Evolutionary conservation across 2,329 filamentous ascomycete species (phyloP), one percentile per base, ranked within the genome.

Genomic region (Lasiodiplodia sp.): DNA sequence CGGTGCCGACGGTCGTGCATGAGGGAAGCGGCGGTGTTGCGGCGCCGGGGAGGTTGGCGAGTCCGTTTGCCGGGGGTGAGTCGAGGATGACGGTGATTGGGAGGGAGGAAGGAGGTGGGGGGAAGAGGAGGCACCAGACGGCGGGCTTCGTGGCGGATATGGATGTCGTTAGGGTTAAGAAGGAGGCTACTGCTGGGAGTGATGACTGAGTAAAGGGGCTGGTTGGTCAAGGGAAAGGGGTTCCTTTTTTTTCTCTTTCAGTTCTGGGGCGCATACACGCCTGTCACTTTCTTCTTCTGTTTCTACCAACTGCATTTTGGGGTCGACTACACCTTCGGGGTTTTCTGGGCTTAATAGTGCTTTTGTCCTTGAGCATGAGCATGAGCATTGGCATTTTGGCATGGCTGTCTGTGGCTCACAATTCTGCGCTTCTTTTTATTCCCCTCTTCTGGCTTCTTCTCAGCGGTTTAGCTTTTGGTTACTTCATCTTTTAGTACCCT

Each of bases 61-160:
- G 70, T 14, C 72, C 78, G 57, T 78, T 77, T 70, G 71, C 77
- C 25, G 73, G 75, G 71, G 74, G 18, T 6, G 47, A 44, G 76
- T 77, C 49, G 70, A n/a, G 52, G 38, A 38, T 18, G 37, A 49
- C n/a, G 34, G 28, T 14, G 34, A 25, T 18, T 23, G 18, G 21
- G 12, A 18, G 64, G 49, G 23, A 28, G 38, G 38, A 21, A 38
- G n/a, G 28, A 21, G 34, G 44, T 16, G 34, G 8, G 28, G 51
- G 34, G 21, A 25, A 34, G n/a, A 14, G 21, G 52, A 44, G 28
- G 51, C 3, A 21, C 31, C 14, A 38, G 49, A 34, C 57, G 57
- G 64, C 64, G 10, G 64, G 64, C 5, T 67, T 67, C 23, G 64
- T 67, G 23, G 53, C 64, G 52, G 64, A 67, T 25, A 57, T 67